A percentile compares a stretch with the other conserved stretches of the same genome.
phyloP scores from a whole-genome alignment of 139 green algal genomes.

The Nannochloris sp. region DNA sequence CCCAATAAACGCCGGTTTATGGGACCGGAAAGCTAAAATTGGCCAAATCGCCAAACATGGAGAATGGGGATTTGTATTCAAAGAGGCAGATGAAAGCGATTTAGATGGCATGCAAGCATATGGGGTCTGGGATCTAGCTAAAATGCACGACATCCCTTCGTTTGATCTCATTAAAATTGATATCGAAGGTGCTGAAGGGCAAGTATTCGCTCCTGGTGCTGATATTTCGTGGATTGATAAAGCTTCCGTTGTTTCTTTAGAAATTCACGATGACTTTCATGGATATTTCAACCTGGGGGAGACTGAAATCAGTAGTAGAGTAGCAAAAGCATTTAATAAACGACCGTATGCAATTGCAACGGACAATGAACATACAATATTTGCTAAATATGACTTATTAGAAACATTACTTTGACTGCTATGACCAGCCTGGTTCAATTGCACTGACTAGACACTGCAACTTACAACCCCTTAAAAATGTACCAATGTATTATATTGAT shows the following conservation, averaged over 20 bases:
- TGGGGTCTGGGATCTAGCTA: slow-evolving; percentile 6
- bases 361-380: slow-evolving; percentile 20
- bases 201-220: slow-evolving; percentile 5
- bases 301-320: not conserved
- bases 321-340: slow-evolving; percentile 9
- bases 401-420: too few relatives aligned
- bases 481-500: not conserved
- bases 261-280: slow-evolving; percentile 19
- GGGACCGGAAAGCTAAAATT: slow-evolving; percentile 4
- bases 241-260: not conserved
- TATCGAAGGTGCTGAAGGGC: slow-evolving; percentile 9
- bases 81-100: not conserved
- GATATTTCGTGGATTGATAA: slow-evolving; percentile 14
- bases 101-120: slow-evolving; percentile 4
- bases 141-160: not conserved
- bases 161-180: slow-evolving; percentile 29
- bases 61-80: slow-evolving; percentile 21
- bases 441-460: too few relatives aligned
- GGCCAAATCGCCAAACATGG: not conserved
- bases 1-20: slow-evolving; percentile 15
- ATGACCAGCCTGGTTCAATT: too few relatives aligned
- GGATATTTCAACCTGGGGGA: not conserved
- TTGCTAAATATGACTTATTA: too few relatives aligned
- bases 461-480: too few relatives aligned
- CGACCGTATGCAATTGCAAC: not conserved